A percentile compares a stretch with the other conserved stretches of the same genome.
These are phyloP conservation scores for Penicillium bialowiezense DNA, from an alignment of 495 filamentous ascomycete species.

Conservation along the genomic window DNA sequence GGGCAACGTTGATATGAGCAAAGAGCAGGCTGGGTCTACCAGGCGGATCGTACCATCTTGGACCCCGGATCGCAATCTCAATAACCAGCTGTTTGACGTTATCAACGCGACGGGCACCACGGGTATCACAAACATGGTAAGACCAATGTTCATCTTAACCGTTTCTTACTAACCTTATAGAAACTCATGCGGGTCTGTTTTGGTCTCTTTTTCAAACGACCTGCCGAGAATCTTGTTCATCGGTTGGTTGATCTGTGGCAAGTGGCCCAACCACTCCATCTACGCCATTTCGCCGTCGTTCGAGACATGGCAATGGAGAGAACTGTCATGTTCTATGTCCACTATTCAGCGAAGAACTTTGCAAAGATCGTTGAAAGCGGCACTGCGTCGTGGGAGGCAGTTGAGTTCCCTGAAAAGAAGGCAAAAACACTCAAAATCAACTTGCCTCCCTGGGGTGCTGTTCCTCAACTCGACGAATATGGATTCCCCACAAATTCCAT, in stretches of 20 bases:
- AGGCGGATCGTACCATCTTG: constrained; percentile 49
- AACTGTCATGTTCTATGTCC: constrained; percentile 55
- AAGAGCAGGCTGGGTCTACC: constrained; percentile 30
- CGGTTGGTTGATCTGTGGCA: constrained; percentile 60
- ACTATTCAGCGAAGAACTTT: constrained; percentile 57
- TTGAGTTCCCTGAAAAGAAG: constrained; percentile 43
- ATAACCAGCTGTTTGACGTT: constrained; percentile 54
- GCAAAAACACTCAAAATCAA: constrained; percentile 25
- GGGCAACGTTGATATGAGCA: constrained; percentile 18
- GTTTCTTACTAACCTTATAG: too few species aligned
- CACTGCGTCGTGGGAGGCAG: constrained; percentile 56
- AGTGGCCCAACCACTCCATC: constrained; percentile 58
- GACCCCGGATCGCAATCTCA: constrained; percentile 49
- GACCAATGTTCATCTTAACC: too few species aligned
- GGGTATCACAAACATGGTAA: constrained; percentile 53
- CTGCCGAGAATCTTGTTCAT: constrained; percentile 53
- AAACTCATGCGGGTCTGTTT: constrained; percentile 47
- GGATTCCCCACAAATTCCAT: constrained; percentile 45
- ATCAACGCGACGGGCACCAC: constrained; percentile 47
- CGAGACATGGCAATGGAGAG: constrained; percentile 54
- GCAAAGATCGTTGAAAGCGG: constrained; percentile 55
- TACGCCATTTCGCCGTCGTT: constrained; percentile 62
- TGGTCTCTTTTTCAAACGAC: constrained; percentile 55
- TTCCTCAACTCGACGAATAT: constrained; percentile 48
- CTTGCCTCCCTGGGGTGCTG: constrained; percentile 34